Base-by-base conservation (phyloP, 768 basidiomycete genomes). In the Boletus pseudopeckii region DNA sequence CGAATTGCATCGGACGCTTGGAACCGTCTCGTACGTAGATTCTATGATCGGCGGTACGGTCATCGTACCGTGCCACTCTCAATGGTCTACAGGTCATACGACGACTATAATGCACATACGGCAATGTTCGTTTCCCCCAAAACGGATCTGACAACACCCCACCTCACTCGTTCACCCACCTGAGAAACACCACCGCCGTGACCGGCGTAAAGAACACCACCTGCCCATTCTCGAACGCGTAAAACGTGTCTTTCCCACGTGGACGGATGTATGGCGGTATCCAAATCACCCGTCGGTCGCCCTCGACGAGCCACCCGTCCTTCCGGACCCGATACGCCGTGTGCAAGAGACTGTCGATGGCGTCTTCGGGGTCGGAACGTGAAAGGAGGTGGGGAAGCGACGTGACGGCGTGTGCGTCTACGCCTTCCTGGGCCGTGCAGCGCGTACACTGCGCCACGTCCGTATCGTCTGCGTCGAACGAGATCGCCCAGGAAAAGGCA, bases 281-380 rank as follows among this genome's bases (percentile, higher is more conserved):
- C 62, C 57, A 63, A 32, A 58, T n/a, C 14, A 64, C 33, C 15
- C 62, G 53, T 15, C 49, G 52, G 2, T 64, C 52, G 7, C 57
- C 62, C 1, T 60, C 28, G 45, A 55, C 53, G 13, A 63, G 59
- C 63, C 59, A 64, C 4, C 62, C 63, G 7, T 62, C 62, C 48
- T 58, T 62, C 2, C 45, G 58, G 7, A 59, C 46, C 18, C 52
- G 48, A 20, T 50, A 59, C 0, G 56, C 7, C 3, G 58, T 54
- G 24, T 45, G 48, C 10, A 59, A 33, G n/a, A 44, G 48, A 7
- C 43, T 17, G 33, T 59, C 56, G 4, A 46, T 4, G 6, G 30
- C 15, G n/a, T 59, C 58, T 11, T 43, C 51, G 0, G 56, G 48
- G 41, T 48, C 52, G 0, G 52, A 47, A 4, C 24, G 43, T 14